Base-by-base conservation (phyloP, 2,329 filamentous ascomycete species). In the Hymenotorrendiella dingleyae region DNA sequence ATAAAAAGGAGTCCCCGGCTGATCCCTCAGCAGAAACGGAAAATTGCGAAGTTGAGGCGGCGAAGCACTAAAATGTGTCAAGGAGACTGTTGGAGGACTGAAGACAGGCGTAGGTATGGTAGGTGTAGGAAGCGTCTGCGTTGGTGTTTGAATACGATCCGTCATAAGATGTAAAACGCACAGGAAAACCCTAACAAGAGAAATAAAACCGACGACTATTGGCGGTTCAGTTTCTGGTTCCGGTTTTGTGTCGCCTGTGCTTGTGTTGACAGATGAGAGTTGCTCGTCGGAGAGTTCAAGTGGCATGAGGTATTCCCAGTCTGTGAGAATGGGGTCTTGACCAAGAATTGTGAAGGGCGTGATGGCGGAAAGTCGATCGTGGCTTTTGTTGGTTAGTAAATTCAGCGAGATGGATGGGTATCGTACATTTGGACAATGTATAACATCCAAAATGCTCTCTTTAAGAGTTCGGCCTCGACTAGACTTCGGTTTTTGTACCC, bases 341-440 rank as follows among this genome's bases (percentile, higher is more conserved):
- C 45, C 48, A 26, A 55, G 43, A 1, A 50, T 45, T 1, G 47
- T 51, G 33, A 54, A 49, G 3, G 54, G 48, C 11, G 44, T 36
- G 11, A 40, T 21, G 44, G 37, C 42, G 34, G 46, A 30, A 36
- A 48, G 22, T 11, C 39, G 54, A 45, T 35, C 54, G 50, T 28
- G 34, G 21, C 34, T 36, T 4, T 23, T 20, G 10, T 11, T 8
- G 10, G 34, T 23, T 12, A 6, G 17, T 20, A 22, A 7, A n/a
- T 6, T 22, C 9, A 22, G 10, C 5, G 11, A 12, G 11, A 36
- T 22, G 11, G 5, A 11, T 19, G 9, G n/a, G 52, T n/a, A n/a
- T n/a, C 55, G 20, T 52, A 54, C 52, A 56, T 50, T 37, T 56
- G 55, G 10, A 55, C 46, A 30, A 56, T 52, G 37, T 46, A 56